These are phyloP conservation scores for Phytophthora sojae DNA, from an alignment of 352 stramenopile species.

Conservation along the genomic window DNA sequence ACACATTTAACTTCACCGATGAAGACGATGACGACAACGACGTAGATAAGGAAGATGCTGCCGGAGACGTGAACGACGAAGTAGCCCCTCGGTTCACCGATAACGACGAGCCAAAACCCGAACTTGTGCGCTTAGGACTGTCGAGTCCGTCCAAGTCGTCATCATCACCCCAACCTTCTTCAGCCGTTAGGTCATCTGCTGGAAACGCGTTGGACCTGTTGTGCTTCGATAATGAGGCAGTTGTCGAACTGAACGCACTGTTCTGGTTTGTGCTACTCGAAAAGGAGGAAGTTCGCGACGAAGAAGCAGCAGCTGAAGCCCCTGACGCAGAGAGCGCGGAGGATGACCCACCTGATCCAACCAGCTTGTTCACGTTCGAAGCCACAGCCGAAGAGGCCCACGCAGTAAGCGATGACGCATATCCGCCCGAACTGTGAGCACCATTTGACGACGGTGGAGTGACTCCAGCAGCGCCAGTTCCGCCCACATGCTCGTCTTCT, in stretches of 20 bases:
- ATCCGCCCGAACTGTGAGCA: slow-evolving; percentile 49
- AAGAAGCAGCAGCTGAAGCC: slow-evolving; percentile 14
- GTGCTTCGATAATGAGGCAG: slow-evolving; percentile 30
- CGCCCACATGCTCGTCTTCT: slow-evolving; percentile 29
- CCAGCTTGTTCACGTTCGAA: slow-evolving; percentile 76
- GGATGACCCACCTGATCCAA: slow-evolving; percentile 48
- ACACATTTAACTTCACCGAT: slow-evolving; percentile 65
- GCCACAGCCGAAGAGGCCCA: slow-evolving; percentile 76
- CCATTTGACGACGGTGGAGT: slow-evolving; percentile 28
- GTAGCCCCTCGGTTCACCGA: slow-evolving; percentile 28
- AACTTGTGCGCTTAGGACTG: slow-evolving; percentile 46
- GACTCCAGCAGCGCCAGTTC: slow-evolving; percentile 9
- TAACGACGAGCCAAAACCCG: slow-evolving; percentile 37
- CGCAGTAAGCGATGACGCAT: slow-evolving; percentile 74
- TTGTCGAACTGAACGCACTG: slow-evolving; percentile 20
- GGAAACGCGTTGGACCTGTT: slow-evolving; percentile 53
- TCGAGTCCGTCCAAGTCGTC: slow-evolving; percentile 63
- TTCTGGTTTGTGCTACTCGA: slow-evolving; percentile 24
- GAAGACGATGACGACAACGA: slow-evolving; percentile 47
- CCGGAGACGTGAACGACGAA: slow-evolving; percentile 36
- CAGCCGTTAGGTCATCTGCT: slow-evolving; percentile 53
- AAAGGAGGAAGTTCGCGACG: slow-evolving; percentile 42
- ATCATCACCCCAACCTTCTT: slow-evolving; percentile 72
- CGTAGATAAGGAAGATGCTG: slow-evolving; percentile 33
- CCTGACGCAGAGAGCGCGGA: slow-evolving; percentile 28